Percentiles rank a stretch among this genome's conserved stretches.
phyloP scores from a whole-genome alignment of 768 basidiomycete genomes.

The Scleroderma citrinum region DNA sequence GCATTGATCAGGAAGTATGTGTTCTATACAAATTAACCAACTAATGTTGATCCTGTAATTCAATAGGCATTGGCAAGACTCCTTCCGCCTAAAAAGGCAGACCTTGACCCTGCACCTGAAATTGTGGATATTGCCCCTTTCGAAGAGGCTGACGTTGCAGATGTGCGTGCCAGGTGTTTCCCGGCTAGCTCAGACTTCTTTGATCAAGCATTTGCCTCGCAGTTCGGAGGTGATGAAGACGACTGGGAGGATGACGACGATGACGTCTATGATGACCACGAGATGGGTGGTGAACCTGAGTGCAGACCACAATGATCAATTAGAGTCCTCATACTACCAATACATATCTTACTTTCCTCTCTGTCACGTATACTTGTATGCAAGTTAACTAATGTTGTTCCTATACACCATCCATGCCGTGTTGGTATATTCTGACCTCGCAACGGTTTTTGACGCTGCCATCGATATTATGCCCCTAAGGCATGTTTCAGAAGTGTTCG shows the following conservation, averaged over 20 bases:
- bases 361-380: too few relatives aligned
- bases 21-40: background rate
- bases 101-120: conserved; percentile 66
- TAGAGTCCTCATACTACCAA: too few relatives aligned
- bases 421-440: too few relatives aligned
- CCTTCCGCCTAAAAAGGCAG: conserved; percentile 71
- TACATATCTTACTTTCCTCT: too few relatives aligned
- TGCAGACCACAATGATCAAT: too few relatives aligned
- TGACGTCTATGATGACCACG: conserved; percentile 43
- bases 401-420: too few relatives aligned
- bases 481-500: too few relatives aligned
- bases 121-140: conserved; percentile 65
- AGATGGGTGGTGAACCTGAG: conserved; percentile 43
- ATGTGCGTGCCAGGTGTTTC: conserved; percentile 79
- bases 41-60: conserved; percentile 6
- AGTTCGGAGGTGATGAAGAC: conserved; percentile 70
- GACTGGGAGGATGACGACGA: conserved; percentile 71
- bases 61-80: conserved; percentile 55
- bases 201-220: conserved; percentile 61
- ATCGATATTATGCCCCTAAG: too few relatives aligned
- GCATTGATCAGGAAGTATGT: conserved; percentile 53
- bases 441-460: too few relatives aligned
- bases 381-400: too few relatives aligned
- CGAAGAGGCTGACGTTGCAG: conserved; percentile 73
- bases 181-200: conserved; percentile 71